Evolutionary conservation across 1,284 basidiomycete species (phyloP).

Genomic region (Naganishia sp.): DNA sequence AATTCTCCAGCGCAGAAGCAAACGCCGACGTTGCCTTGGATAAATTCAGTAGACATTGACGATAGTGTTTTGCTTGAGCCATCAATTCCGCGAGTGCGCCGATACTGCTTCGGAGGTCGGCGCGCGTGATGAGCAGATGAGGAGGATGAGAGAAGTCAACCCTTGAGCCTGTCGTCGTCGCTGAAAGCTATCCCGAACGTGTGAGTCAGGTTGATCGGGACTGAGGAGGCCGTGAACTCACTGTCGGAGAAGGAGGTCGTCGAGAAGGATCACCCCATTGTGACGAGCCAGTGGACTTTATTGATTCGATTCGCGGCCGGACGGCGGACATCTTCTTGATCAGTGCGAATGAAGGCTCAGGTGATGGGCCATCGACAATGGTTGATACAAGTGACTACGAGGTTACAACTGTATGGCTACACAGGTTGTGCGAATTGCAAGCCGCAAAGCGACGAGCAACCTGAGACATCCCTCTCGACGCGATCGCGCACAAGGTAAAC

Average conservation of each 20-base stretch:
- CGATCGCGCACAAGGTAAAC: conserved; percentile 8
- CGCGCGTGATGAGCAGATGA: conserved; percentile 49
- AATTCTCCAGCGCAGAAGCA: conserved; percentile 79
- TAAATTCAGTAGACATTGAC: conserved; percentile 77
- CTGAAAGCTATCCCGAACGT: conserved; percentile 45
- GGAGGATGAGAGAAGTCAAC: conserved; percentile 46
- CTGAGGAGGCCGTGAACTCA: conserved; percentile 31
- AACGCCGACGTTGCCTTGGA: conserved; percentile 81
- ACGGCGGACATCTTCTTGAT: not conserved
- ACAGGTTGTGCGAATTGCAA: not conserved
- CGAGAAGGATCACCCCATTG: conserved; percentile 17
- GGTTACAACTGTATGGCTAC: not conserved
- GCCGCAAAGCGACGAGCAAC: not conserved
- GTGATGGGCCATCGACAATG: not conserved
- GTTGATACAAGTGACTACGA: not conserved
- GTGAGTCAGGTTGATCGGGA: not conserved
- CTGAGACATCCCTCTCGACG: not conserved
- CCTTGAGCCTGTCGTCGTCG: conserved; percentile 50
- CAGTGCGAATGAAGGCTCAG: not conserved
- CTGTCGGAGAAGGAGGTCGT: conserved; percentile 41
- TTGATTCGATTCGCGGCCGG: conserved; percentile 23
- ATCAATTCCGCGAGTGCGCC: conserved; percentile 65
- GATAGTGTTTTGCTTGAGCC: conserved; percentile 76
- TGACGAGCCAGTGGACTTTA: conserved; percentile 16
- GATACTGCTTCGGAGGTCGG: conserved; percentile 51